phyloP scores from a whole-genome alignment of 495 filamentous ascomycete species.

The Penicillium taxi region DNA sequence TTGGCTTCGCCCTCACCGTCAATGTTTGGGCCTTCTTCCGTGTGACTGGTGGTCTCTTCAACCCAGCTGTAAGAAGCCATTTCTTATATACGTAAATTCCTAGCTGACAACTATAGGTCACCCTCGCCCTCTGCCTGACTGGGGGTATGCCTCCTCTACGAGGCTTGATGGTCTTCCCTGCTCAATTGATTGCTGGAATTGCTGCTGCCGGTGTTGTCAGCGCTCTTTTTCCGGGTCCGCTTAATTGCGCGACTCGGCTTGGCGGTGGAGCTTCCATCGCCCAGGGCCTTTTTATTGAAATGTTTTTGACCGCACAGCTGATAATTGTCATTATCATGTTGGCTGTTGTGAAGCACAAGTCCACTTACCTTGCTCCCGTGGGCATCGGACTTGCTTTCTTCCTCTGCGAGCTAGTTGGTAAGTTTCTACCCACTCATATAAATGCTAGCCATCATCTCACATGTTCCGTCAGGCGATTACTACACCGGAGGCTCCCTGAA shows the following conservation, averaged over 20 bases:
- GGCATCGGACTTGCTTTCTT: conserved; percentile 70
- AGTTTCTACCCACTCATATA: conserved; percentile 1
- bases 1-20: conserved; percentile 67
- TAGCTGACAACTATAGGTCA: conserved; percentile 35
- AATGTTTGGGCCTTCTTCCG: conserved; percentile 86
- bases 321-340: conserved; percentile 77
- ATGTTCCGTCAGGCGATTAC: conserved; percentile 46
- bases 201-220: conserved; percentile 53
- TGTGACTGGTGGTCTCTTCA: conserved; percentile 72
- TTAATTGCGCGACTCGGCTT: conserved; percentile 55
- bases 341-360: conserved; percentile 75
- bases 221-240: conserved; percentile 52
- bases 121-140: conserved; percentile 48
- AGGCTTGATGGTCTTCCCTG: conserved; percentile 41
- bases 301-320: conserved; percentile 70
- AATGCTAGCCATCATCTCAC: neutral
- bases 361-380: conserved; percentile 69
- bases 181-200: conserved; percentile 53
- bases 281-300: conserved; percentile 71
- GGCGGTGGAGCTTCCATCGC: conserved; percentile 47
- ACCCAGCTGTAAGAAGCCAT: conserved; percentile 53
- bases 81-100: neutral
- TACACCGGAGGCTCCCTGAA: conserved; percentile 70
- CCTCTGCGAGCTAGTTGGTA: conserved; percentile 58
- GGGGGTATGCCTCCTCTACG: conserved; percentile 48